phyloP scores from a whole-genome alignment of 139 green algal genomes.

The Coelastrella sp. region DNA sequence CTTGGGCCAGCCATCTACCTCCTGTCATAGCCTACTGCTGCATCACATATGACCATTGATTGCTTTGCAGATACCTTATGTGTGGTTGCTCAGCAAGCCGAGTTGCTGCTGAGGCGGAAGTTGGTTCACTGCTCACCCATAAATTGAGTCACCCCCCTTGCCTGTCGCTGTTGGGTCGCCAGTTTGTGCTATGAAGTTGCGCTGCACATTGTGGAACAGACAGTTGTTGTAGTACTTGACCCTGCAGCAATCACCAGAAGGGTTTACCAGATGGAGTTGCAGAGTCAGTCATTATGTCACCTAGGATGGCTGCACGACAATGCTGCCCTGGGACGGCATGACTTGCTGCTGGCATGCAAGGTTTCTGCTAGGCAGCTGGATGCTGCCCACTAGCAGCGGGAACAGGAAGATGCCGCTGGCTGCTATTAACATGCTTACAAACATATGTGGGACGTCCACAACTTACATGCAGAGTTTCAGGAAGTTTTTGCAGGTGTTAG shows the following conservation, averaged over 20 bases:
- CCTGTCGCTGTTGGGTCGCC: slow-evolving; percentile 93
- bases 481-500: slow-evolving; percentile 91
- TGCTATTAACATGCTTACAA: too few relatives aligned
- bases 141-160: slow-evolving; percentile 91
- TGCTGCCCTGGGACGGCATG: neutral
- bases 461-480: slow-evolving; percentile 94
- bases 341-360: neutral
- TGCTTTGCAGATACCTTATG: too few relatives aligned
- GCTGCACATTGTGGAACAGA: slow-evolving; percentile 93
- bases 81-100: too few relatives aligned
- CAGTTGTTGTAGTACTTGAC: slow-evolving; percentile 97
- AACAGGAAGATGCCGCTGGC: too few relatives aligned
- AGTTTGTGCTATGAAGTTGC: slow-evolving; percentile 91
- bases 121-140: slow-evolving; percentile 59
- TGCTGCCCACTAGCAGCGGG: neutral
- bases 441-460: too few relatives aligned
- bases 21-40: too few relatives aligned
- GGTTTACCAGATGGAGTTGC: neutral
- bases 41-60: too few relatives aligned
- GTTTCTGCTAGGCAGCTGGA: neutral
- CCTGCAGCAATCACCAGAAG: slow-evolving; percentile 56
- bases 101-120: too few relatives aligned
- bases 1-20: too few relatives aligned
- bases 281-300: too few relatives aligned
- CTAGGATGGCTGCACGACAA: neutral